Percentiles rank a stretch among this genome's conserved stretches.
phyloP scores from a whole-genome alignment of 192 early-diverging fungal species.

The Spinellus fusiger region DNA sequence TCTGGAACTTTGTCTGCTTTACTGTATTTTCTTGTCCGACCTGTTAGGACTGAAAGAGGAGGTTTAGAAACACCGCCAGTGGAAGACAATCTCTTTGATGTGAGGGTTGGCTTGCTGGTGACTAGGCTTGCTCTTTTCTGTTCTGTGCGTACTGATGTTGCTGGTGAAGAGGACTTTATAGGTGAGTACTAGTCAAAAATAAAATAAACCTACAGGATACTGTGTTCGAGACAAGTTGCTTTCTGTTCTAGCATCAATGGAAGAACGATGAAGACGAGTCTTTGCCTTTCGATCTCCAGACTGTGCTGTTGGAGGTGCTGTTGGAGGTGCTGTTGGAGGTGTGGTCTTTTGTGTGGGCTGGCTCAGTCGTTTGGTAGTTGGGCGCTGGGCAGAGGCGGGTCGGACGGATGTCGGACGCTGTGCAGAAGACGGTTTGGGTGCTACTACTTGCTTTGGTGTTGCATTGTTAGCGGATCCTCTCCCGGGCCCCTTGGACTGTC shows the following conservation, averaged over 20 bases:
- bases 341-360: too few relatives aligned
- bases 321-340: background rate
- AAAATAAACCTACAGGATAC: too few relatives aligned
- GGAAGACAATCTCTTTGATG: background rate
- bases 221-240: too few relatives aligned
- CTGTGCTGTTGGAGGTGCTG: background rate
- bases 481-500: background rate
- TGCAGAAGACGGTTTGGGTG: background rate
- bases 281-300: too few relatives aligned
- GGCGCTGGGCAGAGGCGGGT: background rate
- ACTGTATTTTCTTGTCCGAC: slow-evolving; percentile 11
- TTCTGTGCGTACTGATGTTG: too few relatives aligned
- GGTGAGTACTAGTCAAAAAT: too few relatives aligned
- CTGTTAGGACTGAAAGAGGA: slow-evolving; percentile 10
- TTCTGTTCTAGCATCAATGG: too few relatives aligned
- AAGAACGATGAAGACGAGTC: too few relatives aligned
- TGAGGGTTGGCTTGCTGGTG: background rate
- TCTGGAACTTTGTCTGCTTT: slow-evolving; percentile 2
- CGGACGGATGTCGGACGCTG: background rate
- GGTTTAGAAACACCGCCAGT: slow-evolving; percentile 10
- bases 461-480: background rate
- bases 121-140: too few relatives aligned
- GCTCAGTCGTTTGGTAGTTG: too few relatives aligned
- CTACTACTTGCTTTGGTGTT: background rate
- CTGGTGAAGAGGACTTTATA: too few relatives aligned